phyloP scores from a whole-genome alignment of 2,329 filamentous ascomycete species.

The Cytospora chrysosperma region DNA sequence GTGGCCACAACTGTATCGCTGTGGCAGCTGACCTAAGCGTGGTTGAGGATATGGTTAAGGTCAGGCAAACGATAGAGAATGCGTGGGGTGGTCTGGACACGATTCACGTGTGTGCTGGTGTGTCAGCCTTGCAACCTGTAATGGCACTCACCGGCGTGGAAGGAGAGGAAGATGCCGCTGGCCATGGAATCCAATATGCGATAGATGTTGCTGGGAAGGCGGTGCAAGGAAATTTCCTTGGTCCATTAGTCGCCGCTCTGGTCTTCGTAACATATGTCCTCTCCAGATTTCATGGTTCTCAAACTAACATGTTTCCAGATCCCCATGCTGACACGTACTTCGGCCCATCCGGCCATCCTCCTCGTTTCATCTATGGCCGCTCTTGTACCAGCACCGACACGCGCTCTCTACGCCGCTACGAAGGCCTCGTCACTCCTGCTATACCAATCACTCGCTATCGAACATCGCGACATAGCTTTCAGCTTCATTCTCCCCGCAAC shows the following conservation, averaged over 20 bases:
- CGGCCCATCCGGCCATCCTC: constrained; percentile 24
- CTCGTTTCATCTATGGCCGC: constrained; percentile 26
- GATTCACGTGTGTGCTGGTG: constrained; percentile 34
- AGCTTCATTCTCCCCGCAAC: constrained; percentile 34
- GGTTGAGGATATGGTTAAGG: constrained; percentile 31
- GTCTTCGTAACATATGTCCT: constrained; percentile 27
- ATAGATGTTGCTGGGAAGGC: constrained; percentile 29
- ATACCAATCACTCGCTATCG: constrained; percentile 36
- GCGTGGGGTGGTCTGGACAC: constrained; percentile 35
- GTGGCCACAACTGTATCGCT: constrained; percentile 30
- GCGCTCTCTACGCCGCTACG: constrained; percentile 35
- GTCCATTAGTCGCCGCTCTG: constrained; percentile 32
- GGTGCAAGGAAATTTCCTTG: constrained; percentile 33
- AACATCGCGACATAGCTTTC: constrained; percentile 34
- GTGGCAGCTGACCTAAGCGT: constrained; percentile 32
- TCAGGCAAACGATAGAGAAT: constrained; percentile 28
- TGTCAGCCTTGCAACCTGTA: constrained; percentile 36
- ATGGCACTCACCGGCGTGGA: constrained; percentile 31
- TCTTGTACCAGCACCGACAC: constrained; percentile 35
- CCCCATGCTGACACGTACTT: constrained; percentile 34
- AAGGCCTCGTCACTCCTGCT: constrained; percentile 36
- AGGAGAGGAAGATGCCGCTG: constrained; percentile 27
- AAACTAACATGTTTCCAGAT: constrained; percentile 23
- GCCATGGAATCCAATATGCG: constrained; percentile 28
- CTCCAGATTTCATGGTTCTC: neutral